These are phyloP conservation scores for Geum urbanum DNA, from an alignment of 306 rosid species.

Conservation along the genomic window DNA sequence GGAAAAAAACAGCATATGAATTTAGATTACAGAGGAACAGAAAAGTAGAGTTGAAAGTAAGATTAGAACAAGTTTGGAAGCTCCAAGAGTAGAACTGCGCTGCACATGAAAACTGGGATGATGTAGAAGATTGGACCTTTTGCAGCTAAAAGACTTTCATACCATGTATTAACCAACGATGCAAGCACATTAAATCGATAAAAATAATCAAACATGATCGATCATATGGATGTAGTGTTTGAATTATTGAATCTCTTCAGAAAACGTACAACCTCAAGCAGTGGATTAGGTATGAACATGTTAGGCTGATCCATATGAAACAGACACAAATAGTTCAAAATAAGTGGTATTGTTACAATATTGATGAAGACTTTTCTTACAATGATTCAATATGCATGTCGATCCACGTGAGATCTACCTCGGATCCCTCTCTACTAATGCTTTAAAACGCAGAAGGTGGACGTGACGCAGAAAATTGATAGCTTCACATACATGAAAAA, in stretches of 20 bases:
- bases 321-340: constrained; percentile 1
- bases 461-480: too few relatives aligned
- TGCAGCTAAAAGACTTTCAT: too few relatives aligned
- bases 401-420: constrained; percentile 8
- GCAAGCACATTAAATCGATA: too few relatives aligned
- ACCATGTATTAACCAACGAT: too few relatives aligned
- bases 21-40: background rate
- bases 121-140: too few relatives aligned
- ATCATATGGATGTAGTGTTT: too few relatives aligned
- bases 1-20: background rate
- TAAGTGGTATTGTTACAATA: background rate
- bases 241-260: too few relatives aligned
- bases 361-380: background rate
- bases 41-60: background rate
- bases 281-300: background rate
- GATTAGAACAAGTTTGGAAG: constrained; percentile 8
- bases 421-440: too few relatives aligned
- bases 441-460: too few relatives aligned
- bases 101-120: background rate
- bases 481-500: too few relatives aligned
- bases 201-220: too few relatives aligned
- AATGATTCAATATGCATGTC: background rate
- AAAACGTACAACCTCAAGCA: too few relatives aligned
- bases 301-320: background rate
- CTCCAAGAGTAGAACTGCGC: constrained; percentile 61